A percentile compares a stretch with the other conserved stretches of the same genome.
These are phyloP conservation scores for Codiaeum variegatum DNA, from an alignment of 441 rosid species.

Conservation along the genomic window DNA sequence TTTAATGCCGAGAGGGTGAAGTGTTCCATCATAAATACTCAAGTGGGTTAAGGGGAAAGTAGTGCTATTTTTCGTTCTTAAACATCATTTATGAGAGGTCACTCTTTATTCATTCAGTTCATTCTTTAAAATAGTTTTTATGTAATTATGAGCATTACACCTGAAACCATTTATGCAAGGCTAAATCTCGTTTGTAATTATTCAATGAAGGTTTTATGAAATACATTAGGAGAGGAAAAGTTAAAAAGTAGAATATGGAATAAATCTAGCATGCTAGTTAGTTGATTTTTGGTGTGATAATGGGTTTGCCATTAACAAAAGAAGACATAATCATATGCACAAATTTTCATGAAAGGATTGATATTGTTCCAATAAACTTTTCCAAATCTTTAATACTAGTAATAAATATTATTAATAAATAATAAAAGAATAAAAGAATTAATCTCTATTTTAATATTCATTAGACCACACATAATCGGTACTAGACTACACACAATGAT, in stretches of 20 bases:
- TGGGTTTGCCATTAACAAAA: background rate
- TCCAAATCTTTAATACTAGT: no score
- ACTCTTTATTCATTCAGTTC: conserved; percentile 41
- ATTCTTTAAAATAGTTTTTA: conserved; percentile 17
- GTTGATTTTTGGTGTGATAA: background rate
- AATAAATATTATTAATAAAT: no score
- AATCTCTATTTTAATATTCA: no score
- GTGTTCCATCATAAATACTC: no score
- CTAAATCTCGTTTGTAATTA: background rate
- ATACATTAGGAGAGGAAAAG: background rate
- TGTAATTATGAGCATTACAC: background rate
- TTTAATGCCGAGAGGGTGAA: no score
- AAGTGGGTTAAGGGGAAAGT: no score
- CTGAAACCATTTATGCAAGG: background rate
- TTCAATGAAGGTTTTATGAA: background rate
- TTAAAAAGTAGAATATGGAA: background rate
- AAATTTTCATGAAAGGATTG: background rate
- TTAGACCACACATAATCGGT: no score
- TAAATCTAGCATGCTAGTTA: background rate
- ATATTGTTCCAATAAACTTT: no score
- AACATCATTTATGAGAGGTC: background rate
- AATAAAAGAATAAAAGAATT: no score
- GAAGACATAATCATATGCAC: background rate
- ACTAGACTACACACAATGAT: no score
- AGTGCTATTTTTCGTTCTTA: background rate